phyloP scores from a whole-genome alignment of 2,329 filamentous ascomycete species.

The Lasiodiplodia hormozganensis region DNA sequence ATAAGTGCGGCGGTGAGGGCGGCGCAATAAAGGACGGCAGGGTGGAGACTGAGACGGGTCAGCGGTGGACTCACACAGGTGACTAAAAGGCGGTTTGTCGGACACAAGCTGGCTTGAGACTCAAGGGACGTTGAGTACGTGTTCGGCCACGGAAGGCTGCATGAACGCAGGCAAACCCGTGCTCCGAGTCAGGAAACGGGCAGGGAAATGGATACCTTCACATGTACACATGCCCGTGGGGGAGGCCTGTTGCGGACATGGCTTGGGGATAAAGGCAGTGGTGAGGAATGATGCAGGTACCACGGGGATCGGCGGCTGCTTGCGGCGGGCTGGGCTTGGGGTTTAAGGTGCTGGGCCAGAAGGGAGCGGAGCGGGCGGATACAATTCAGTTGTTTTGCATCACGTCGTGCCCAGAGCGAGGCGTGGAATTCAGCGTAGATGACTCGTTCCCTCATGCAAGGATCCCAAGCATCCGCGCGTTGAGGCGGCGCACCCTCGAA shows the following conservation, averaged over 20 bases:
- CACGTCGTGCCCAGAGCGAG: slow-evolving; percentile 15
- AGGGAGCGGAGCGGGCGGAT: slow-evolving; percentile 16
- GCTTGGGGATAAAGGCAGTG: slow-evolving; percentile 25
- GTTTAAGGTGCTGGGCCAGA: slow-evolving; percentile 2
- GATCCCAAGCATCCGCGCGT: slow-evolving; percentile 17
- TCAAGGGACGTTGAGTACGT: slow-evolving; percentile 37
- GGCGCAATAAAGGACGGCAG: slow-evolving; percentile 39
- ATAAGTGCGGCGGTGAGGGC: slow-evolving; percentile 40
- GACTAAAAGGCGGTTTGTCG: slow-evolving; percentile 45
- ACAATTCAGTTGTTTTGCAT: slow-evolving; percentile 21
- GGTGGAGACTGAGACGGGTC: slow-evolving; percentile 45
- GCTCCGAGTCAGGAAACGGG: slow-evolving; percentile 39
- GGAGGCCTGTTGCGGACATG: slow-evolving; percentile 9
- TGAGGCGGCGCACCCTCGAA: slow-evolving; percentile 19
- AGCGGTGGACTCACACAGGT: slow-evolving; percentile 35
- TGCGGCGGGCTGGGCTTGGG: slow-evolving; percentile 17
- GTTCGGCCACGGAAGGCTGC: slow-evolving; percentile 41
- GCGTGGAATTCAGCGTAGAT: slow-evolving; percentile 26
- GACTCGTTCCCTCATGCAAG: slow-evolving; percentile 25
- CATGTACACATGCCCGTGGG: slow-evolving; percentile 17
- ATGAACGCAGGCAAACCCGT: slow-evolving; percentile 38
- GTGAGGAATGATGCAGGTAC: slow-evolving; percentile 26
- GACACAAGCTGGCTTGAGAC: slow-evolving; percentile 41
- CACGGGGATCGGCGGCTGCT: slow-evolving; percentile 25
- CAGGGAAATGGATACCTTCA: slow-evolving; percentile 26